These are phyloP conservation scores for Salix viminalis DNA, from an alignment of 345 rosid genomes.

Conservation along the genomic window DNA sequence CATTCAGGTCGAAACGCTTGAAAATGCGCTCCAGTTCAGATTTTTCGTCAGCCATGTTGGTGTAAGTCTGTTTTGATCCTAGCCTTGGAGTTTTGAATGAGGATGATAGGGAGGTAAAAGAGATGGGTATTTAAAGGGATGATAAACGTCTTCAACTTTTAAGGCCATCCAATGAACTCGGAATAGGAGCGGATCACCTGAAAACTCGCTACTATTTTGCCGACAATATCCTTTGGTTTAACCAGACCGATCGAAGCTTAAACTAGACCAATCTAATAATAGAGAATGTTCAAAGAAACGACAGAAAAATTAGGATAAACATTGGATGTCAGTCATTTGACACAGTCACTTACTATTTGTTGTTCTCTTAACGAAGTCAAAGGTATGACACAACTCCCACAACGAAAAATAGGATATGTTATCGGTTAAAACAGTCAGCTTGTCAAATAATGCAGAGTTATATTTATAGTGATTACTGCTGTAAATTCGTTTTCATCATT, in stretches of 20 bases:
- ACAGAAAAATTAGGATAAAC: background rate
- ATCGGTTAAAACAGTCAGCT: background rate
- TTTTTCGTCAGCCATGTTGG: constrained; percentile 51
- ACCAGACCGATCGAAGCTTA: background rate
- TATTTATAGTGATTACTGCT: background rate
- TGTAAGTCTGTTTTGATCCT: background rate
- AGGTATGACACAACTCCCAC: background rate
- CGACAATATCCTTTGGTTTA: background rate
- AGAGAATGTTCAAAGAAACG: background rate
- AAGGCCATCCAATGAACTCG: constrained; percentile 25
- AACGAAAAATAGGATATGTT: background rate
- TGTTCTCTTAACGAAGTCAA: too few species aligned
- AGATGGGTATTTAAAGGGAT: constrained; percentile 14
- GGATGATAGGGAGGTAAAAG: background rate
- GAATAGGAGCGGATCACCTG: constrained; percentile 30
- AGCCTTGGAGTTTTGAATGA: background rate
- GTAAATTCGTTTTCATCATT: background rate
- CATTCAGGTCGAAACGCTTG: constrained; percentile 74
- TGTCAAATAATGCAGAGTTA: background rate
- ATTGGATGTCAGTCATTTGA: background rate
- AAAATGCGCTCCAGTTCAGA: constrained; percentile 62
- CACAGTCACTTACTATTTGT: too few species aligned
- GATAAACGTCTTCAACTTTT: background rate
- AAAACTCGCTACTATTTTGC: constrained; percentile 8
- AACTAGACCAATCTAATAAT: background rate